Percentiles rank a stretch among this genome's conserved stretches.
phyloP scores from a whole-genome alignment of 2,329 filamentous ascomycete species.

The Trichoderma endophyticum region DNA sequence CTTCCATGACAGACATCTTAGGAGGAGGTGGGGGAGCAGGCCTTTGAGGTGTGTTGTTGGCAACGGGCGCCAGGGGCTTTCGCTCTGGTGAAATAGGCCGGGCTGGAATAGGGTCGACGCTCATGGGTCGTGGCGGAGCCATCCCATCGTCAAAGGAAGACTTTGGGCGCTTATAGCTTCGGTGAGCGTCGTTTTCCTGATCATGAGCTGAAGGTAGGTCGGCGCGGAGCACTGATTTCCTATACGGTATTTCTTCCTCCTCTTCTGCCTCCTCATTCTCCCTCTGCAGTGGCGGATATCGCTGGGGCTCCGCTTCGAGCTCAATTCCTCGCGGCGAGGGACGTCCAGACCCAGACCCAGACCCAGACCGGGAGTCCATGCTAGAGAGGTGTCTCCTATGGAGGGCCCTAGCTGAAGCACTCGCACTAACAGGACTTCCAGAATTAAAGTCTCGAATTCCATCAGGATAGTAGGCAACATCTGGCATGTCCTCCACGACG shows the following conservation, averaged over 20 bases:
- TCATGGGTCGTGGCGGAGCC: conserved; percentile 50
- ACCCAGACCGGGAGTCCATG: conserved; percentile 30
- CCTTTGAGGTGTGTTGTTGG: conserved; percentile 70
- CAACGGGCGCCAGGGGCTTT: conserved; percentile 52
- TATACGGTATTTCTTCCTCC: conserved; percentile 47
- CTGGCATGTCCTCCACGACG: conserved; percentile 36
- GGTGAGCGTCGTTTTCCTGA: conserved; percentile 79
- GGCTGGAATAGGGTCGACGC: conserved; percentile 39
- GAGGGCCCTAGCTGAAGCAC: conserved; percentile 41
- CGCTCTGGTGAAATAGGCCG: conserved; percentile 50
- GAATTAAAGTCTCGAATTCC: conserved; percentile 50
- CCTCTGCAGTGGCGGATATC: conserved; percentile 29
- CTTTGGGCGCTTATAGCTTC: conserved; percentile 64
- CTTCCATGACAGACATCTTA: conserved; percentile 95
- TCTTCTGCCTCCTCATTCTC: conserved; percentile 27
- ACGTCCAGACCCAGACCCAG: conserved; percentile 28
- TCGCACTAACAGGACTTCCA: conserved; percentile 56
- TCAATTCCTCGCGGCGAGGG: conserved; percentile 30
- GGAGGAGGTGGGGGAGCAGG: conserved; percentile 79
- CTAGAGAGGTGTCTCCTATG: conserved; percentile 41
- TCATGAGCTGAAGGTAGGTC: conserved; percentile 64
- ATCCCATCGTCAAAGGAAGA: conserved; percentile 51
- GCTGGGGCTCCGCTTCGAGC: conserved; percentile 21
- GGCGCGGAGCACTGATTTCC: conserved; percentile 39
- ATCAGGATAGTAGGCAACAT: conserved; percentile 41